Percentiles rank a stretch among this genome's conserved stretches.
Conservation (phyloP, 495 filamentous ascomycete species). For the Zalerion maritima region DNA sequence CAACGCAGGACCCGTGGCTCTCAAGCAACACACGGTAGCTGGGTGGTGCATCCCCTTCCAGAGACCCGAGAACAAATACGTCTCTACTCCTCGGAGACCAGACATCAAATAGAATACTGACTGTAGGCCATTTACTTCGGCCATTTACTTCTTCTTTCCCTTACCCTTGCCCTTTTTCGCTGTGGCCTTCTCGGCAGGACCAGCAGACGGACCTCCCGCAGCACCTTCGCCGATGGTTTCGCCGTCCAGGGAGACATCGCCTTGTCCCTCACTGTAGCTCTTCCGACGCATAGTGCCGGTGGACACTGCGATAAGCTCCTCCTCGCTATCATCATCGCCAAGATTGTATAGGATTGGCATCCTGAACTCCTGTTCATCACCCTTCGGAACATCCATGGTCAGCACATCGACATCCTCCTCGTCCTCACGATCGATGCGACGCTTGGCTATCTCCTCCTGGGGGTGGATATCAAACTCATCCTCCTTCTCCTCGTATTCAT, state of each 20-base stretch:
- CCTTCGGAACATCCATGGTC: constrained; percentile 53
- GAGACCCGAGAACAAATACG: too few species aligned
- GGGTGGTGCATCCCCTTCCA: too few species aligned
- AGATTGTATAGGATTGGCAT: constrained; percentile 84
- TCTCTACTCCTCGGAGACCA: too few species aligned
- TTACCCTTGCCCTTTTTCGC: constrained; percentile 19
- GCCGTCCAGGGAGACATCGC: constrained; percentile 19
- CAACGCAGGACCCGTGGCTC: too few species aligned
- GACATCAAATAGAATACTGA: too few species aligned
- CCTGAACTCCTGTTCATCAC: constrained; percentile 49
- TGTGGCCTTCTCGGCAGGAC: constrained; percentile 14
- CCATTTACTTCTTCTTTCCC: constrained; percentile 16
- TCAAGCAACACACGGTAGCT: too few species aligned
- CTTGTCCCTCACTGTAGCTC: constrained; percentile 35
- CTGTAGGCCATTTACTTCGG: too few species aligned
- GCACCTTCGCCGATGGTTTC: too few species aligned
- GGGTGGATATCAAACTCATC: constrained; percentile 98
- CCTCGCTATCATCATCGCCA: constrained; percentile 59
- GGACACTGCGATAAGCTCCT: constrained; percentile 75
- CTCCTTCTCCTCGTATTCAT: constrained; percentile 87
- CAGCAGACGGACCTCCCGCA: too few species aligned
- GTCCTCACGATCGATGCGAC: constrained; percentile 68
- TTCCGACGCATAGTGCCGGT: constrained; percentile 72
- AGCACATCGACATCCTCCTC: constrained; percentile 83
- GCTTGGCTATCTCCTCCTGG: constrained; percentile 84